These are phyloP conservation scores for Astraeus odoratus DNA, from an alignment of 768 basidiomycete genomes.

Conservation along the genomic window DNA sequence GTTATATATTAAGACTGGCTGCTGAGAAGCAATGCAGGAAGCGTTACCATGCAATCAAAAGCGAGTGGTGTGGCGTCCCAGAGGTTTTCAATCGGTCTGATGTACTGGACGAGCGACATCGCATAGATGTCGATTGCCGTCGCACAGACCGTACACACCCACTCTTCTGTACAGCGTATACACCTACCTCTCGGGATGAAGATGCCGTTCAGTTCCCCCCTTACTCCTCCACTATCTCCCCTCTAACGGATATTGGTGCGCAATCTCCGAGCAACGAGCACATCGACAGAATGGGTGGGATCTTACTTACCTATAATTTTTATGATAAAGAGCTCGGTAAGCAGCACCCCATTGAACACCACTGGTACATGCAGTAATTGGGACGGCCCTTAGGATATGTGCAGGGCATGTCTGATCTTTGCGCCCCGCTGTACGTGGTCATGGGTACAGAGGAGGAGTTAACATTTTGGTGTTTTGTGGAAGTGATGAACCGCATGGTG, in stretches of 20 bases:
- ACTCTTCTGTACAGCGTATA: conserved; percentile 56
- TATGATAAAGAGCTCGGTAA: conserved; percentile 82
- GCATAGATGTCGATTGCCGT: conserved; percentile 95
- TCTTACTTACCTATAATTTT: conserved; percentile 88
- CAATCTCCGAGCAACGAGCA: conserved; percentile 90
- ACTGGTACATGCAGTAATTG: not conserved
- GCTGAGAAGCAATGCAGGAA: conserved; percentile 35
- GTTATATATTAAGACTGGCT: not conserved
- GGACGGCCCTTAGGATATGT: conserved; percentile 72
- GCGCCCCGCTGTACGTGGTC: conserved; percentile 89
- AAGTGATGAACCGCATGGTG: conserved; percentile 94
- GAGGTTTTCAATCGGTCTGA: conserved; percentile 78
- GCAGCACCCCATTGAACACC: conserved; percentile 17
- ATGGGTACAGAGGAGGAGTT: conserved; percentile 83
- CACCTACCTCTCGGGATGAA: conserved; percentile 26
- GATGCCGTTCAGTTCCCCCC: conserved; percentile 47
- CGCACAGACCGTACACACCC: conserved; percentile 94
- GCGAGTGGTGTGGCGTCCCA: conserved; percentile 77
- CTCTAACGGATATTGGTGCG: conserved; percentile 68
- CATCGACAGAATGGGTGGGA: conserved; percentile 77
- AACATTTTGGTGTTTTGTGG: conserved; percentile 95
- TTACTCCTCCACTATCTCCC: conserved; percentile 68
- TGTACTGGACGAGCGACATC: conserved; percentile 84
- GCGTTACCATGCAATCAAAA: conserved; percentile 64
- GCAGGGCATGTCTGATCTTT: conserved; percentile 97